Conservation (phyloP, 2,329 filamentous ascomycete genomes). For the Thermochaetoides dissita region DNA sequence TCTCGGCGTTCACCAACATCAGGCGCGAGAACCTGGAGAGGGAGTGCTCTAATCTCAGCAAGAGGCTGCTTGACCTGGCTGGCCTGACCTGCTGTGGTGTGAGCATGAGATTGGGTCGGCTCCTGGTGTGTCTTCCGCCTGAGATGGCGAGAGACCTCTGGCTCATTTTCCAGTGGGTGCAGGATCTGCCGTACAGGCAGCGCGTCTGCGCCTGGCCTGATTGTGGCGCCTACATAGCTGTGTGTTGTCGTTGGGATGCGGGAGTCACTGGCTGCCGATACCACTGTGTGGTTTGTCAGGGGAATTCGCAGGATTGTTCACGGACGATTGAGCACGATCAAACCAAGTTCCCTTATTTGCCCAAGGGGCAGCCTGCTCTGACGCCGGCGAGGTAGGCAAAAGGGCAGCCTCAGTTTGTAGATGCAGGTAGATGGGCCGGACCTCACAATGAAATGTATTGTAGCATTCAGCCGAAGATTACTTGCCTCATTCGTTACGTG, state of each 20-base stretch:
- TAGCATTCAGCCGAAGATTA: no score
- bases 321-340: not conserved
- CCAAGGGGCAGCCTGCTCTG: not conserved
- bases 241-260: not conserved
- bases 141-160: conserved; percentile 2
- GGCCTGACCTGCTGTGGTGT: conserved; percentile 6
- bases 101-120: conserved; percentile 2
- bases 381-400: conserved; percentile 1
- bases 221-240: conserved; percentile 6
- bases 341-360: conserved; percentile 3
- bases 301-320: conserved; percentile 4
- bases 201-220: conserved; percentile 9
- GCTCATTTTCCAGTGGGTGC: conserved; percentile 4
- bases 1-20: no score
- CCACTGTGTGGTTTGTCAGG: conserved; percentile 4
- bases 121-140: conserved; percentile 3
- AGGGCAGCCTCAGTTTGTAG: no score
- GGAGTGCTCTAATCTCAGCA: not conserved
- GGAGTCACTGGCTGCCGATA: not conserved
- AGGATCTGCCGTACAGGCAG: not conserved
- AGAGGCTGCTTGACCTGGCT: not conserved
- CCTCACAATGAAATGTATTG: no score
- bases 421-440: no score
- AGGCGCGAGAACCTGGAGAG: not conserved
- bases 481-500: no score